These are phyloP conservation scores for Rhynchosporium secalis DNA, from an alignment of 2,329 filamentous ascomycete species.

Conservation along the genomic window DNA sequence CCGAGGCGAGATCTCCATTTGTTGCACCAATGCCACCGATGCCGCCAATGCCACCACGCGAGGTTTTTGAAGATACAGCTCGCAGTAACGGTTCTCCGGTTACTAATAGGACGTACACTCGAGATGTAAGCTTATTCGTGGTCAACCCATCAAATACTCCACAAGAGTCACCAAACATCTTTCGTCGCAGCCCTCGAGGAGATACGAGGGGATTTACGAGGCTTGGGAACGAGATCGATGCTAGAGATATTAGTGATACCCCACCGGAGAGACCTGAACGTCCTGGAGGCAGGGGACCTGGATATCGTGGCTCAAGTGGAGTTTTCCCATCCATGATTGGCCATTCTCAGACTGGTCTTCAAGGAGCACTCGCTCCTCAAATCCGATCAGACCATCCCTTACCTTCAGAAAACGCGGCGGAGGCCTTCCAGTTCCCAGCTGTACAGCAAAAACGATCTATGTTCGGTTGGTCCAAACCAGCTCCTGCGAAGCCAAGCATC, in stretches of 20 bases:
- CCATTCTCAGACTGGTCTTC: conserved; percentile 20
- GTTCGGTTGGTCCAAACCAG: conserved; percentile 32
- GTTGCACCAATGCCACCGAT: conserved; percentile 24
- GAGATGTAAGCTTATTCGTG: conserved; percentile 36
- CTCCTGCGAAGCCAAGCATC: conserved; percentile 29
- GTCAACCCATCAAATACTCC: conserved; percentile 38
- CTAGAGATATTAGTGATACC: conserved; percentile 18
- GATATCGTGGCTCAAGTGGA: conserved; percentile 35
- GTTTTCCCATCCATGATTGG: conserved; percentile 31
- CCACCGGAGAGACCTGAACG: conserved; percentile 12
- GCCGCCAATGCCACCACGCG: conserved; percentile 30
- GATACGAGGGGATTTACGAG: conserved; percentile 33
- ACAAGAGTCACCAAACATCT: conserved; percentile 29
- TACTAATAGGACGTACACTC: conserved; percentile 29
- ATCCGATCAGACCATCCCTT: conserved; percentile 21
- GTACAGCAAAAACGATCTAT: conserved; percentile 32
- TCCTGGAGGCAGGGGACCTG: conserved; percentile 21
- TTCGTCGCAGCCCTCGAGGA: conserved; percentile 24
- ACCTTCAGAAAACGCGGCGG: neutral
- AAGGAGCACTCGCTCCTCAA: conserved; percentile 26
- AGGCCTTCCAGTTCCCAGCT: conserved; percentile 6
- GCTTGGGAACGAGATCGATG: conserved; percentile 25
- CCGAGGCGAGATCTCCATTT: conserved; percentile 40
- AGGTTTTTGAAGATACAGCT: conserved; percentile 28
- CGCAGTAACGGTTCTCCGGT: conserved; percentile 34